phyloP scores from a whole-genome alignment of 768 basidiomycete species.

The Boletus rubropictus region DNA sequence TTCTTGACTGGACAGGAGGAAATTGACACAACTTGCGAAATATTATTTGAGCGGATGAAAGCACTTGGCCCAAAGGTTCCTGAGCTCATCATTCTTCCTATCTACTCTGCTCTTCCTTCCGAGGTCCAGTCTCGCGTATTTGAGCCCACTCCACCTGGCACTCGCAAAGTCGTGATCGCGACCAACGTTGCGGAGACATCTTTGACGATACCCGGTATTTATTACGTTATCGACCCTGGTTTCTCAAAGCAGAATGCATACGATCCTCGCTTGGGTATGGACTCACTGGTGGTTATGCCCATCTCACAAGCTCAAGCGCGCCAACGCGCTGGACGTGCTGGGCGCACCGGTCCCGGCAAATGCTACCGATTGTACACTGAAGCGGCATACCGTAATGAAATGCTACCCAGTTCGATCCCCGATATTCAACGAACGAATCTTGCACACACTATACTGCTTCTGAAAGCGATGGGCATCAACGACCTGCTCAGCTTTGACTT shows the following conservation, averaged over 20 bases:
- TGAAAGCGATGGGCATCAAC: conserved; percentile 99
- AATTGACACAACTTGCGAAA: conserved; percentile 96
- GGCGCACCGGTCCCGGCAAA: conserved; percentile 96
- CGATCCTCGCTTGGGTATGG: conserved; percentile 96
- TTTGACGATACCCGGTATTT: conserved; percentile 96
- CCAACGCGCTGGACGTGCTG: conserved; percentile 93
- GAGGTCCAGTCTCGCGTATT: conserved; percentile 98
- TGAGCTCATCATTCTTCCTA: conserved; percentile 92
- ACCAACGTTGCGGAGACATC: conserved; percentile 99
- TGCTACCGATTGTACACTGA: conserved; percentile 98
- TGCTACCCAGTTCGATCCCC: conserved; percentile 95
- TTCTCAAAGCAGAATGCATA: conserved; percentile 99
- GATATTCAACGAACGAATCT: conserved; percentile 97
- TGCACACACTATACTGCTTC: conserved; percentile 84
- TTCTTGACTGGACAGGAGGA: conserved; percentile 99
- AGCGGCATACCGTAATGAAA: conserved; percentile 96
- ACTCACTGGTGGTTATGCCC: conserved; percentile 96
- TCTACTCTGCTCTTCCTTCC: conserved; percentile 96
- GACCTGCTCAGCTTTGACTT: conserved; percentile 97
- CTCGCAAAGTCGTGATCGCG: conserved; percentile 99
- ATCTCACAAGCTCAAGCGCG: conserved; percentile 98
- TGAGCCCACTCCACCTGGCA: conserved; percentile 94
- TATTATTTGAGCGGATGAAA: conserved; percentile 97
- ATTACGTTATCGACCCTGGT: conserved; percentile 98
- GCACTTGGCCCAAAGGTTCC: conserved; percentile 98